phyloP scores from a whole-genome alignment of 2,329 filamentous ascomycete genomes.

The Microdochium nivale region DNA sequence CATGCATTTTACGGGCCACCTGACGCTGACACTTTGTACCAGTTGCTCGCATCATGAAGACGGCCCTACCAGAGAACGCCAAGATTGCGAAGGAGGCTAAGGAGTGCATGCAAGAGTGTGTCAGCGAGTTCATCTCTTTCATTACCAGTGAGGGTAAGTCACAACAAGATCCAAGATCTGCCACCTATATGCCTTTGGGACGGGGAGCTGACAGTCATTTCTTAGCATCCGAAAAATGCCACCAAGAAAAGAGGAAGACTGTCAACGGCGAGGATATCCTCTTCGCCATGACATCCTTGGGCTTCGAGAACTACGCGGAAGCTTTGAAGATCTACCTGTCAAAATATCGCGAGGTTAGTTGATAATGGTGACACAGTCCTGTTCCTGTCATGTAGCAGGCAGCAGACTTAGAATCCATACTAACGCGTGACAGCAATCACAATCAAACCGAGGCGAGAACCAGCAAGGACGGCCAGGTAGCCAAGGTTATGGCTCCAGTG shows the following conservation, averaged over 20 bases:
- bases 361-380: background rate
- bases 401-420: conserved; percentile 3
- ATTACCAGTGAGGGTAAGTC: conserved; percentile 94
- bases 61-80: conserved; percentile 91
- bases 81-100: conserved; percentile 99
- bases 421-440: conserved; percentile 54
- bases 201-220: conserved; percentile 14
- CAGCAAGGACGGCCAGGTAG: conserved; percentile 41
- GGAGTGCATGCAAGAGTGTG: conserved; percentile 99
- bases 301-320: conserved; percentile 98
- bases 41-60: conserved; percentile 99
- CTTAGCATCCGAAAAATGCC: conserved; percentile 94
- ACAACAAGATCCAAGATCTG: background rate
- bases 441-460: conserved; percentile 62
- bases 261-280: conserved; percentile 98
- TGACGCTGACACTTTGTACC: conserved; percentile 63
- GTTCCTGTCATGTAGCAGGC: no score
- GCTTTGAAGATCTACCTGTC: conserved; percentile 96
- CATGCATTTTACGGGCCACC: no score
- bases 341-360: conserved; percentile 90
- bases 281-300: conserved; percentile 97
- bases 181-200: conserved; percentile 7
- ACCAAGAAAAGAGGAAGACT: conserved; percentile 98
- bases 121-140: conserved; percentile 99
- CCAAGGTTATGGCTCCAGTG: conserved; percentile 39